These are phyloP conservation scores for Escovopsis sp. DNA, from an alignment of 2,329 filamentous ascomycete genomes.

Conservation along the genomic window DNA sequence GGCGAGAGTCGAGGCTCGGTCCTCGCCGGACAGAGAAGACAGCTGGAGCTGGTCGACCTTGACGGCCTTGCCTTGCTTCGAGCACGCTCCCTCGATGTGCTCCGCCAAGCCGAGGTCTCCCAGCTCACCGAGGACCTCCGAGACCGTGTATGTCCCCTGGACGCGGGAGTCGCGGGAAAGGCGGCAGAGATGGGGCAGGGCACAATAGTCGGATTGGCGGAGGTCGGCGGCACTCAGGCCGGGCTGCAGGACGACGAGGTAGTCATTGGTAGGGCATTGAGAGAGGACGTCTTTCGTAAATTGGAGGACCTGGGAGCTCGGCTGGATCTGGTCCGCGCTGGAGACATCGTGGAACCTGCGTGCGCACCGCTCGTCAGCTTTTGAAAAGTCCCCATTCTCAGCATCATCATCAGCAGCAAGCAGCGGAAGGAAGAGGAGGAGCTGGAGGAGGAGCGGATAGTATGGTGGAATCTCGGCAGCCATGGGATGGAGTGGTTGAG, in stretches of 20 bases:
- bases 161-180: constrained; percentile 21
- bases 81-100: constrained; percentile 33
- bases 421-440: too few species aligned
- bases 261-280: constrained; percentile 57
- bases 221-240: constrained; percentile 59
- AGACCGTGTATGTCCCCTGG: constrained; percentile 29
- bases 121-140: constrained; percentile 40
- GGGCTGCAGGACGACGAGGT: constrained; percentile 65
- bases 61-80: constrained; percentile 19
- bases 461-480: too few species aligned
- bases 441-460: too few species aligned
- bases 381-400: too few species aligned
- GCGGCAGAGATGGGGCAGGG: constrained; percentile 37
- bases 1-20: constrained; percentile 28
- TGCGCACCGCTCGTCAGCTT: background rate
- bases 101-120: constrained; percentile 25
- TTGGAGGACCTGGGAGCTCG: constrained; percentile 26
- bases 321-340: constrained; percentile 31
- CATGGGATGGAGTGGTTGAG: constrained; percentile 3
- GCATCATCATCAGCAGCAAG: too few species aligned
- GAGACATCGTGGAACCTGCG: constrained; percentile 19
- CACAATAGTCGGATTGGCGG: constrained; percentile 28
- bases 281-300: constrained; percentile 38
- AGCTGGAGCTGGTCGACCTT: constrained; percentile 26
- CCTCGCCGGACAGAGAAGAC: constrained; percentile 21